phyloP scores from a whole-genome alignment of 768 basidiomycete genomes.

The Hygrophoropsis aurantiaca region DNA sequence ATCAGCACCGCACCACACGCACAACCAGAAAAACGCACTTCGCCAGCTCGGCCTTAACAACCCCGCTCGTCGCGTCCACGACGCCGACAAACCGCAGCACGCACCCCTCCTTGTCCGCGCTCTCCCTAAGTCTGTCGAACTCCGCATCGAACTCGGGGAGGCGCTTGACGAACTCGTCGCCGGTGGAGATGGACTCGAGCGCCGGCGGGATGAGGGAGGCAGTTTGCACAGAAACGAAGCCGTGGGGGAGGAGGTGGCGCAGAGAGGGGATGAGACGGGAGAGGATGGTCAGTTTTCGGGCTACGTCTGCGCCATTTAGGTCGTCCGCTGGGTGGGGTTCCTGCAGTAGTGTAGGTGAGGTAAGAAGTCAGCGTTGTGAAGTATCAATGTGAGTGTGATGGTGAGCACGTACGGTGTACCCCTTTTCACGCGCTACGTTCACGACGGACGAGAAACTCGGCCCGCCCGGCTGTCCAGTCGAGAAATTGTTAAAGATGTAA shows the following conservation, averaged over 20 bases:
- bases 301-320: conserved; percentile 95
- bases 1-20: background rate
- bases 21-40: conserved; percentile 53
- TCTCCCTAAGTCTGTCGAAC: conserved; percentile 73
- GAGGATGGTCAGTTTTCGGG: conserved; percentile 94
- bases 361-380: background rate
- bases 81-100: conserved; percentile 95
- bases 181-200: conserved; percentile 64
- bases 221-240: conserved; percentile 80
- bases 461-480: conserved; percentile 64
- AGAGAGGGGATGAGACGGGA: conserved; percentile 68
- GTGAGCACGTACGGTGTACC: conserved; percentile 73
- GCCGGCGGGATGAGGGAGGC: conserved; percentile 81
- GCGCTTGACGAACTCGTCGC: conserved; percentile 78
- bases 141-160: conserved; percentile 82
- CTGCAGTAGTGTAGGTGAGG: conserved; percentile 35
- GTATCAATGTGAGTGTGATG: no score
- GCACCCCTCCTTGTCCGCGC: conserved; percentile 75
- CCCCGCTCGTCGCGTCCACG: conserved; percentile 71
- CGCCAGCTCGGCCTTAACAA: conserved; percentile 85
- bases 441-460: conserved; percentile 90
- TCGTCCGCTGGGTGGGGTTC: conserved; percentile 98
- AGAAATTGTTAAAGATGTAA: conserved; percentile 98
- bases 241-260: conserved; percentile 60
- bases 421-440: conserved; percentile 82